Conservation (phyloP, 176 grass and related monocot genomes). For the Sorghum bicolor region DNA sequence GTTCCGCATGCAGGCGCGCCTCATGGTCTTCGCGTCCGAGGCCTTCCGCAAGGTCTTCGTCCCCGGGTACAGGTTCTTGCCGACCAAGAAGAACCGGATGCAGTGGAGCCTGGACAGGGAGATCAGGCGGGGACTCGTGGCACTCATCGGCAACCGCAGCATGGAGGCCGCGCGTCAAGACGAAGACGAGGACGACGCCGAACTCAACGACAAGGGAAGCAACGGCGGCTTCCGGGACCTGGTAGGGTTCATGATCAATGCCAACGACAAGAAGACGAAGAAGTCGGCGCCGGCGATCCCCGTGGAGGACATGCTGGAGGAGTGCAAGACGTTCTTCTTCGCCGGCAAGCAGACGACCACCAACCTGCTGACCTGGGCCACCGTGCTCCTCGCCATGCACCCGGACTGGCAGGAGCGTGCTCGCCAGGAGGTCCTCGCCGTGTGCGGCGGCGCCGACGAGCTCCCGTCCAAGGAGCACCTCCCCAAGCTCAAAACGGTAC, state of each 20-base stretch:
- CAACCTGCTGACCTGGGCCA: conserved; percentile 78
- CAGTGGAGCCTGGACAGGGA: conserved; percentile 81
- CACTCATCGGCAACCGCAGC: conserved; percentile 57
- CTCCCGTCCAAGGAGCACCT: conserved; percentile 81
- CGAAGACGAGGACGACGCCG: not conserved
- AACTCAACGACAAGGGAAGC: not conserved
- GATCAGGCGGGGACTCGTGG: conserved; percentile 53
- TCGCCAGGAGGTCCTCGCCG: conserved; percentile 57
- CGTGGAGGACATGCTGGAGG: conserved; percentile 79
- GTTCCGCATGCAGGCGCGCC: conserved; percentile 68
- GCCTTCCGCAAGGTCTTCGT: conserved; percentile 92
- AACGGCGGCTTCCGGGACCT: conserved; percentile 47
- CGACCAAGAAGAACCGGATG: conserved; percentile 66
- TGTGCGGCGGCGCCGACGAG: conserved; percentile 53
- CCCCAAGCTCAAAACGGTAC: conserved; percentile 81
- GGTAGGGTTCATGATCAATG: conserved; percentile 82
- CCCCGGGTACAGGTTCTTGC: conserved; percentile 73
- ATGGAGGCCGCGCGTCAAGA: not conserved
- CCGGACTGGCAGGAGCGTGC: conserved; percentile 79
- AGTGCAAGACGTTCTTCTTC: conserved; percentile 99
- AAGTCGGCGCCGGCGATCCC: conserved; percentile 32
- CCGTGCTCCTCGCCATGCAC: conserved; percentile 93
- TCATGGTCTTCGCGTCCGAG: conserved; percentile 76
- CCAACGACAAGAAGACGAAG: not conserved
- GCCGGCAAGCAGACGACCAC: conserved; percentile 96